Evolutionary conservation across 2,329 filamentous ascomycete species (phyloP), one percentile per base, ranked within the genome.

Genomic region (Diplocarpon mali): DNA sequence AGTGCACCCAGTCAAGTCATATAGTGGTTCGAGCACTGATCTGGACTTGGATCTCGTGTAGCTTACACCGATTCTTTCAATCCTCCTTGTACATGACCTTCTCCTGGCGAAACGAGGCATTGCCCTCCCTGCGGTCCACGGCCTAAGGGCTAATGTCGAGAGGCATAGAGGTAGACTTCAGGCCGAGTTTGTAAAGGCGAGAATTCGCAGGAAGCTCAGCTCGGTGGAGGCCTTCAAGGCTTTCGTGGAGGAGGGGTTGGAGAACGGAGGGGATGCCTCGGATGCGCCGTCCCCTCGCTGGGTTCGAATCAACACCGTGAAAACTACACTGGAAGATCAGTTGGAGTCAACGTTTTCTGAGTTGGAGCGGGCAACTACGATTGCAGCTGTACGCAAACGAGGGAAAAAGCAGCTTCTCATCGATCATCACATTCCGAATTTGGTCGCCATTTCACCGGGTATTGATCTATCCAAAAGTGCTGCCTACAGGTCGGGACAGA

Each of bases 61-160:
- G 85, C 73, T 96, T 42, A 85, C 83, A 1, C 88, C 90, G 0
- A 66, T 80, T 4, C 72, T 98, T 41, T 78, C 88, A 7, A 68
- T 96, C 10, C 74, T 96, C 13, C 74, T 98, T 5, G 77, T 81
- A 1, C 89, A 98, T 65, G 92, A 98, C 57, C 74, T 92, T 36
- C 70, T 96, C 2, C 70, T 96, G 13, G 71, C 85, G 4, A 93
- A 88, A 62, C 73, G 73, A 32, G 89, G 90, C 51, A 82, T 98
- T 53, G 83, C 87, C 1, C 78, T 94, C 1, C 85, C 88, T 0
- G 71, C 80, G 15, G 78, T 73, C 14, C 90, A 96, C 64, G 84
- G 85, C 0, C 70, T 96, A 11, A 77, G 85, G 43, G 71, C 78
- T 11, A 72, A 85, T 0, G 70, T 95, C 35, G 82, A 87, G 54